Evolutionary conservation across 1,284 basidiomycete genomes (phyloP).

Genomic region (Puccinia triticina): DNA sequence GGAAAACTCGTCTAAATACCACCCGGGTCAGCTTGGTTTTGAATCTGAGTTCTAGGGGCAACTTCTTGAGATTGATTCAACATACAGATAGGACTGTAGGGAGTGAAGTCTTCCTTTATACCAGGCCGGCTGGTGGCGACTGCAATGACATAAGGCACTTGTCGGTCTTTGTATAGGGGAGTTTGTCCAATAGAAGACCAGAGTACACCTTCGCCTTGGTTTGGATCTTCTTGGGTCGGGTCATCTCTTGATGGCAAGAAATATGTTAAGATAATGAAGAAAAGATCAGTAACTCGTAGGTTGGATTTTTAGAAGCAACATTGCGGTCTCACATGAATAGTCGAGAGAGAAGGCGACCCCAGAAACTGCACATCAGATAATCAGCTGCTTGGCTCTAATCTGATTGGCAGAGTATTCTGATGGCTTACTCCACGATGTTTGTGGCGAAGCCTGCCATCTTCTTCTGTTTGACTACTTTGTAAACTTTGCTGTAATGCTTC

Average conservation of each 20-base stretch:
- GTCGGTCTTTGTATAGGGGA: slow-evolving; percentile 22
- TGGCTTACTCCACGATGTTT: slow-evolving; percentile 42
- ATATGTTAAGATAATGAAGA: neutral
- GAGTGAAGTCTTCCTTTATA: slow-evolving; percentile 3
- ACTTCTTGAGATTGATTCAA: neutral
- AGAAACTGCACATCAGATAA: slow-evolving; percentile 4
- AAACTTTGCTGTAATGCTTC: slow-evolving; percentile 30
- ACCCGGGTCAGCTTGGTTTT: neutral
- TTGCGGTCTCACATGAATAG: slow-evolving; percentile 22
- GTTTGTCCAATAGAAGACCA: slow-evolving; percentile 37
- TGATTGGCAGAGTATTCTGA: neutral
- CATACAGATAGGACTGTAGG: slow-evolving; percentile 41
- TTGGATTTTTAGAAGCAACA: neutral
- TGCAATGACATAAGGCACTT: slow-evolving; percentile 39
- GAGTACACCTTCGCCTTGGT: slow-evolving; percentile 34
- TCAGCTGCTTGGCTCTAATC: neutral
- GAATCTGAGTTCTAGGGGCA: neutral
- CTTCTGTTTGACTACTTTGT: slow-evolving; percentile 35
- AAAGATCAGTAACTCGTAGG: neutral
- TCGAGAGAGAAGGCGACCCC: slow-evolving; percentile 36
- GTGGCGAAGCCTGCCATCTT: slow-evolving; percentile 40
- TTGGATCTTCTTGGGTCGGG: slow-evolving; percentile 24
- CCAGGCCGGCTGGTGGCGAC: slow-evolving; percentile 22
- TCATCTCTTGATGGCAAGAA: slow-evolving; percentile 11
- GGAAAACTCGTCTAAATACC: slow-evolving; percentile 29